Evolutionary conservation across 306 rosid genomes (phyloP), one percentile per base, ranked within the genome.

Genomic region (Amphicarpaea edgeworthii): DNA sequence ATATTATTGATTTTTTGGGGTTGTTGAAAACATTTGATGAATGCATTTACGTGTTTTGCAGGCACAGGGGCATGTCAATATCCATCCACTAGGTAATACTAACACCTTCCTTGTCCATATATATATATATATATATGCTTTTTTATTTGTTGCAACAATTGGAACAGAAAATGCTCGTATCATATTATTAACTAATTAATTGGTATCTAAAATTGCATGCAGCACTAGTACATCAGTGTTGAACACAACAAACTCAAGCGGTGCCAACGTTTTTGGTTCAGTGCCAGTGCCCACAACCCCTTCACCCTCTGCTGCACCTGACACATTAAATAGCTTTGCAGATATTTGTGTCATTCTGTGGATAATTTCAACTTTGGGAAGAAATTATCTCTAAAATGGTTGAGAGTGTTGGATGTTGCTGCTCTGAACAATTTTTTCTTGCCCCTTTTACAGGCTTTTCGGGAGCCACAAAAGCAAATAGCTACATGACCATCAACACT

Each of bases 201-300:
- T 68, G 62, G 75, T 43, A 42, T 17, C 51, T 57, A 72, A 23
- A 41, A 53, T 73, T 90, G 85, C 90, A 92, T 90, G 85, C 90
- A 92, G 97, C 79, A 90, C 91, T 62, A 92, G 87, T 78, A 84
- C 96, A 71, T 90, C 97, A 67, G 77, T 90, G 20, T 70, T 92
- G 38, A 88, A 92, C 87, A 92, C 96, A 65, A 92, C 97, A 76
- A 91, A 85, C 73, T 84, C 97, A 75, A 88, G 60, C 24, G 97
- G 97, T 30, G 88, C 97, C n/a, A 90, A 88, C 32, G 96, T 92
- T 38, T 90, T 90, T 77, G 97, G 97, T 19, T 90, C 96, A 19
- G 93, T 85, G 16, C 97, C 97, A 19, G 88, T 66, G 8, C 97
- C 97, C 20, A 72, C 87, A 28, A 81, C 70, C 40, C 93, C 93